Percentiles rank a stretch among this genome's conserved stretches.
These are phyloP conservation scores for Diplodia sapinea DNA, from an alignment of 2,329 filamentous ascomycete genomes.

Conservation along the genomic window DNA sequence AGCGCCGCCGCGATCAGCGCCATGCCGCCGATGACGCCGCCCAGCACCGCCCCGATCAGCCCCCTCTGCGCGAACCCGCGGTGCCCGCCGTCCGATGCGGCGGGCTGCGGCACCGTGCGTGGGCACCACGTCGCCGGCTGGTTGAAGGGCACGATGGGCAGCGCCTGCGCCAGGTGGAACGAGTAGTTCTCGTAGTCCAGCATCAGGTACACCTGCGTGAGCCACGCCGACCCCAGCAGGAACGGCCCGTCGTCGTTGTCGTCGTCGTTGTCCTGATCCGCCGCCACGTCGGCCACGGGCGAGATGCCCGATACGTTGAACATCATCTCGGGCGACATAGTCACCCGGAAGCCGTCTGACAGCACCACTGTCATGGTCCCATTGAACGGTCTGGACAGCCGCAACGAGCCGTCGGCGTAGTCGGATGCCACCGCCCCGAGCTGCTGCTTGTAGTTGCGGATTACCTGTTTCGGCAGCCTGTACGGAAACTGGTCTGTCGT, in stretches of 20 bases:
- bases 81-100: slow-evolving; percentile 2
- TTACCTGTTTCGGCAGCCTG: slow-evolving; percentile 49
- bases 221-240: slow-evolving; percentile 50
- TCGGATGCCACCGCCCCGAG: slow-evolving; percentile 41
- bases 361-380: slow-evolving; percentile 51
- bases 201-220: slow-evolving; percentile 53
- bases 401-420: slow-evolving; percentile 46
- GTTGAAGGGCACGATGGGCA: slow-evolving; percentile 49
- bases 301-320: slow-evolving; percentile 45
- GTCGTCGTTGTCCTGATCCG: slow-evolving; percentile 30
- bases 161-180: slow-evolving; percentile 51
- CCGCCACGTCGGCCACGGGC: slow-evolving; percentile 39
- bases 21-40: slow-evolving; percentile 46
- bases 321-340: slow-evolving; percentile 47
- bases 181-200: slow-evolving; percentile 48
- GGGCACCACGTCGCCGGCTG: slow-evolving; percentile 52
- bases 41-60: slow-evolving; percentile 48
- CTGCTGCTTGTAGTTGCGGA: slow-evolving; percentile 48
- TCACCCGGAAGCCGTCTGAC: slow-evolving; percentile 49
- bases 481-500: slow-evolving; percentile 53
- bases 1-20: slow-evolving; percentile 42
- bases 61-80: slow-evolving; percentile 44
- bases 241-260: slow-evolving; percentile 41
- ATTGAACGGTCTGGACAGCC: slow-evolving; percentile 46
- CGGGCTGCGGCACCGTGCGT: slow-evolving; percentile 41